Evolutionary conservation across 1,284 basidiomycete species (phyloP).

Genomic region (Heterobasidion occidentale): DNA sequence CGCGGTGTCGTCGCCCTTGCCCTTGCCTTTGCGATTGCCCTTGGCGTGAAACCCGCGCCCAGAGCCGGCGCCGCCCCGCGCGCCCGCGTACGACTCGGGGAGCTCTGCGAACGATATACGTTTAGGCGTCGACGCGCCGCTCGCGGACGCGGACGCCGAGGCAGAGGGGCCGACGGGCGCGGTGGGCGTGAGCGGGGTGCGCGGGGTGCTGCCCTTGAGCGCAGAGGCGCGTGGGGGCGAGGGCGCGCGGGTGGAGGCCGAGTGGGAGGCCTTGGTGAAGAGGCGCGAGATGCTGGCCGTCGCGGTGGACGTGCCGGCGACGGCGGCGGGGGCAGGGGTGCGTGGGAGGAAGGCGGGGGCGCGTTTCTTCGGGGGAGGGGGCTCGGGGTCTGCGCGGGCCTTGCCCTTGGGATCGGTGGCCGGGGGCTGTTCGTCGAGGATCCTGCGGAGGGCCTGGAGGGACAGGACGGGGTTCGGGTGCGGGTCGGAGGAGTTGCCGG

Average conservation of each 20-base stretch:
- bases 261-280: conserved; percentile 61
- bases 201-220: conserved; percentile 31
- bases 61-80: conserved; percentile 14
- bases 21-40: conserved; percentile 15
- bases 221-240: conserved; percentile 47
- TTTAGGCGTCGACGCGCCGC: conserved; percentile 55
- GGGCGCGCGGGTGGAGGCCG: conserved; percentile 46
- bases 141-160: conserved; percentile 18
- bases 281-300: conserved; percentile 69
- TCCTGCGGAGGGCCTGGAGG: conserved; percentile 57
- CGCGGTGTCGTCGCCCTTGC: conserved; percentile 12
- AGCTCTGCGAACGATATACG: conserved; percentile 69
- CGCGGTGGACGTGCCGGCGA: conserved; percentile 54
- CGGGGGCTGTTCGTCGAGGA: conserved; percentile 50
- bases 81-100: conserved; percentile 49
- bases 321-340: conserved; percentile 42
- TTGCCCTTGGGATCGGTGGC: conserved; percentile 8
- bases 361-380: conserved; percentile 20
- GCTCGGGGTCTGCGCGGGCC: conserved; percentile 11
- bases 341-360: conserved; percentile 27
- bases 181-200: conserved; percentile 16
- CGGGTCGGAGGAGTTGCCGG: conserved; percentile 38
- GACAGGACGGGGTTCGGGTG: conserved; percentile 35
- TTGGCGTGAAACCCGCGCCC: conserved; percentile 17
- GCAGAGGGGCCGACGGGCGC: neutral